These are phyloP conservation scores for Sphagnum contortum DNA, from an alignment of 225 moss, liverwort and hornwort species.

Conservation along the genomic window DNA sequence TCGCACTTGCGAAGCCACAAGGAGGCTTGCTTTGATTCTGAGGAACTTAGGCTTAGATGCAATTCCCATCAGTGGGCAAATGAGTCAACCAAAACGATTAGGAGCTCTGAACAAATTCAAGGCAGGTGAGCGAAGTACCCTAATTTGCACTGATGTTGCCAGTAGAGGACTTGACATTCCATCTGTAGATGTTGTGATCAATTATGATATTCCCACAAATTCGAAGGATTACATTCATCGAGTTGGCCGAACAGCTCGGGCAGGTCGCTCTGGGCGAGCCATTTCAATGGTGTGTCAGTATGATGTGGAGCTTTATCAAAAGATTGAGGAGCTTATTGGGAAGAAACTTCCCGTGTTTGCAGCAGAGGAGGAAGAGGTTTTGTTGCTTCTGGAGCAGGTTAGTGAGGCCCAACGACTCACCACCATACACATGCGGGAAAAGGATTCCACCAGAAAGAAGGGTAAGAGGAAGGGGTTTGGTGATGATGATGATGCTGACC, in stretches of 20 bases:
- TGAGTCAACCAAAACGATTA: conserved; percentile 89
- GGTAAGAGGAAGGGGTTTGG: conserved; percentile 45
- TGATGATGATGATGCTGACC: conserved; percentile 38
- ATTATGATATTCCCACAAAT: conserved; percentile 89
- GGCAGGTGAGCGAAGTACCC: conserved; percentile 75
- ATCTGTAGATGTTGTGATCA: conserved; percentile 71
- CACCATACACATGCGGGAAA: conserved; percentile 71
- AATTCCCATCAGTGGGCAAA: conserved; percentile 95
- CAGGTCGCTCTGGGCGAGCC: conserved; percentile 83
- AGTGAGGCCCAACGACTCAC: conserved; percentile 74
- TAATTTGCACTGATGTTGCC: conserved; percentile 95
- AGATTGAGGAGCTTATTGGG: conserved; percentile 79
- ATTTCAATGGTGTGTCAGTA: conserved; percentile 86
- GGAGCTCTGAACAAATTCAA: conserved; percentile 88
- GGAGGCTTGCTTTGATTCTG: conserved; percentile 65
- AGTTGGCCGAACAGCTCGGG: conserved; percentile 89
- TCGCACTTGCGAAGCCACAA: conserved; percentile 84
- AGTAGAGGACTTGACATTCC: conserved; percentile 91
- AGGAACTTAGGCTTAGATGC: conserved; percentile 77
- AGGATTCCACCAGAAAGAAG: conserved; percentile 54
- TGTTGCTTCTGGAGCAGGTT: conserved; percentile 69
- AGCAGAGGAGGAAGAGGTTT: conserved; percentile 60
- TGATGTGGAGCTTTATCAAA: conserved; percentile 83
- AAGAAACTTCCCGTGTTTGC: conserved; percentile 61
- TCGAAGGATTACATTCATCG: conserved; percentile 92